phyloP scores from a whole-genome alignment of 352 stramenopile genomes.

The Phytophthora pistaciae region DNA sequence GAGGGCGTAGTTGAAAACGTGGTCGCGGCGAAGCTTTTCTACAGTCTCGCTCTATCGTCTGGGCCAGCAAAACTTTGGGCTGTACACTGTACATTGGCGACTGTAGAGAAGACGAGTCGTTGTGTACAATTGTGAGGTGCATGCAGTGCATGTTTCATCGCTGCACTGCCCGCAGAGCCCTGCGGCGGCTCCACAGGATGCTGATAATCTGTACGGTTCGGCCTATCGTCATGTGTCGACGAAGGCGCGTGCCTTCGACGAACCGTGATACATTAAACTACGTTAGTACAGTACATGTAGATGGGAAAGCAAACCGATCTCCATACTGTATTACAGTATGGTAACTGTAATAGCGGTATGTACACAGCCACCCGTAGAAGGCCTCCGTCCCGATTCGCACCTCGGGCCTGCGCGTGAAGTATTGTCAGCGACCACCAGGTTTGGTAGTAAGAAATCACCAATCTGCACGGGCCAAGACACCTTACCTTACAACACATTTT shows the following conservation, averaged over 20 bases:
- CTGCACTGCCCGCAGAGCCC: not conserved
- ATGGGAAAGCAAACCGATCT: too few relatives aligned
- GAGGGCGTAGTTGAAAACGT: not conserved
- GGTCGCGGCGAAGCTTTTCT: not conserved
- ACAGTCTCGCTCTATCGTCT: not conserved
- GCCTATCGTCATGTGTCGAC: conserved; percentile 11
- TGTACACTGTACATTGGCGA: not conserved
- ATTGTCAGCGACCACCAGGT: too few relatives aligned
- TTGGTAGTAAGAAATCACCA: too few relatives aligned
- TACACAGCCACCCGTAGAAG: too few relatives aligned
- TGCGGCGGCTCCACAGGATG: not conserved
- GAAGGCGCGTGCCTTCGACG: conserved; percentile 9
- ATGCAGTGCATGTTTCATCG: not conserved
- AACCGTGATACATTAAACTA: not conserved
- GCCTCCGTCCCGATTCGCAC: too few relatives aligned
- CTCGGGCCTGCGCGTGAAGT: too few relatives aligned
- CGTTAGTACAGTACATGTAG: too few relatives aligned
- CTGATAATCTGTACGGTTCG: conserved; percentile 2
- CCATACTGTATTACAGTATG: too few relatives aligned
- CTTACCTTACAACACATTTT: too few relatives aligned
- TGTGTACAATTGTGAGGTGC: not conserved
- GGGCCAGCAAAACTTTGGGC: too few relatives aligned
- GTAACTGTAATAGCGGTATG: too few relatives aligned
- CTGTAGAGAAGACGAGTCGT: conserved; percentile 1
- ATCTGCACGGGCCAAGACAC: too few relatives aligned